These are phyloP conservation scores for Xenoacremonium recifei DNA, from an alignment of 2,329 filamentous ascomycete genomes.

Conservation along the genomic window DNA sequence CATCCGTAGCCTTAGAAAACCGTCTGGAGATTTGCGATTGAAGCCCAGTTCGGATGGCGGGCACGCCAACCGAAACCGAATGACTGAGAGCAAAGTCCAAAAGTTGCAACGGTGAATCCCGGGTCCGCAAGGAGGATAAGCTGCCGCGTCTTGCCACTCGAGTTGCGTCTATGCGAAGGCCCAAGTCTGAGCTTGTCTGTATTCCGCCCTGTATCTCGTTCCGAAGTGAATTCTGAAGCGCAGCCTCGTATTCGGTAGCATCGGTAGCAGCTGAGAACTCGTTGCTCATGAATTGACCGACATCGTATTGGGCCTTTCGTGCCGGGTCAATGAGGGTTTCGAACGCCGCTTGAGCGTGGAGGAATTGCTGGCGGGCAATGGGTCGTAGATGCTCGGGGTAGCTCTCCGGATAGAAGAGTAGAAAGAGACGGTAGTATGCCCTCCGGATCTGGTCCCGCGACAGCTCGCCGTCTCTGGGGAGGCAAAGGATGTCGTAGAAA, in stretches of 20 bases:
- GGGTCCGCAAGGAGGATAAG: constrained; percentile 5
- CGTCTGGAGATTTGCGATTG: constrained; percentile 23
- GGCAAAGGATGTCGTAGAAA: constrained; percentile 45
- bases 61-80: constrained; percentile 34
- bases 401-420: constrained; percentile 42
- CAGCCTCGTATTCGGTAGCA: constrained; percentile 15
- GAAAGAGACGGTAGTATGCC: constrained; percentile 45
- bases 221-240: constrained; percentile 19
- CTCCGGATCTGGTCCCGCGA: constrained; percentile 36
- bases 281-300: constrained; percentile 22
- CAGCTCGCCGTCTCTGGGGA: constrained; percentile 32
- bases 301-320: constrained; percentile 42
- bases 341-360: constrained; percentile 42
- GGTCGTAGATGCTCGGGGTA: constrained; percentile 39
- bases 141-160: constrained; percentile 2
- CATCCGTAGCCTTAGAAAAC: constrained; percentile 13
- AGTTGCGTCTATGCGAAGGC: constrained; percentile 36
- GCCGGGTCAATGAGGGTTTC: constrained; percentile 46
- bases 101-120: constrained; percentile 19
- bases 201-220: constrained; percentile 20
- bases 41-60: constrained; percentile 27
- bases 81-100: constrained; percentile 41
- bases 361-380: constrained; percentile 40
- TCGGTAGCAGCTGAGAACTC: constrained; percentile 17
- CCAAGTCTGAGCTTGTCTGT: constrained; percentile 35